Evolutionary conservation across 2,329 filamentous ascomycete genomes (phyloP).

Genomic region (Colletotrichum trifolii): DNA sequence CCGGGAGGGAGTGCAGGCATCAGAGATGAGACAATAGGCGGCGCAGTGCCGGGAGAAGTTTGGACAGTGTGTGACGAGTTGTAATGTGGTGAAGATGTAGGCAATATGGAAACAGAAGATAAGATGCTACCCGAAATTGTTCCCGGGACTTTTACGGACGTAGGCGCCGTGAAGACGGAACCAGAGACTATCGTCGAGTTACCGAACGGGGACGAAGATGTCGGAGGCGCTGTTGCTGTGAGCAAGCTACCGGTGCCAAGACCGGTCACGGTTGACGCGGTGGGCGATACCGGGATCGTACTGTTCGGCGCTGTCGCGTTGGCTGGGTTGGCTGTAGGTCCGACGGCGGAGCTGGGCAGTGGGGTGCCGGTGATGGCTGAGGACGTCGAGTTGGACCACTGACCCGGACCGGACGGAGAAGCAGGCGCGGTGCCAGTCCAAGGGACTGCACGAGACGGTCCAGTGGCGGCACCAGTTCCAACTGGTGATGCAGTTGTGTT

Average conservation of each 20-base stretch:
- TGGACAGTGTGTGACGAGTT: background rate
- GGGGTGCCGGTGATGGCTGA: background rate
- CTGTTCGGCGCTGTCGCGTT: background rate
- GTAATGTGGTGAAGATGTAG: slow-evolving; percentile 2
- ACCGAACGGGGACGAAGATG: background rate
- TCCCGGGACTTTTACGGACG: slow-evolving; percentile 5
- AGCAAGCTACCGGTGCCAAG: background rate
- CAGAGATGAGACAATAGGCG: too few relatives aligned
- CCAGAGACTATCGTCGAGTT: slow-evolving; percentile 23
- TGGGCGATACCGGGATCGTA: background rate
- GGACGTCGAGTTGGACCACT: slow-evolving; percentile 9
- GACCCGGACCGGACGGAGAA: background rate
- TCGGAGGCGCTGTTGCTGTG: background rate
- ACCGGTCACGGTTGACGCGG: background rate
- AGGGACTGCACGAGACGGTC: background rate
- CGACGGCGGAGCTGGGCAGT: background rate
- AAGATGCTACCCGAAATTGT: slow-evolving; percentile 7
- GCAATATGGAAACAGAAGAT: slow-evolving; percentile 21
- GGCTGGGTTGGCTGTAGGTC: background rate
- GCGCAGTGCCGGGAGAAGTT: background rate
- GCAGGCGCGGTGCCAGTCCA: background rate
- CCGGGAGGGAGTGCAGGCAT: background rate
- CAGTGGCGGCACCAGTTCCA: background rate
- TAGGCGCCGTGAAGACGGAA: background rate
- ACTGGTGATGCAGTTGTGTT: background rate